Percentiles rank a stretch among this genome's conserved stretches.
Evolutionary conservation across 1,284 basidiomycete genomes (phyloP).

Genomic region (Pseudozyma thailandica): DNA sequence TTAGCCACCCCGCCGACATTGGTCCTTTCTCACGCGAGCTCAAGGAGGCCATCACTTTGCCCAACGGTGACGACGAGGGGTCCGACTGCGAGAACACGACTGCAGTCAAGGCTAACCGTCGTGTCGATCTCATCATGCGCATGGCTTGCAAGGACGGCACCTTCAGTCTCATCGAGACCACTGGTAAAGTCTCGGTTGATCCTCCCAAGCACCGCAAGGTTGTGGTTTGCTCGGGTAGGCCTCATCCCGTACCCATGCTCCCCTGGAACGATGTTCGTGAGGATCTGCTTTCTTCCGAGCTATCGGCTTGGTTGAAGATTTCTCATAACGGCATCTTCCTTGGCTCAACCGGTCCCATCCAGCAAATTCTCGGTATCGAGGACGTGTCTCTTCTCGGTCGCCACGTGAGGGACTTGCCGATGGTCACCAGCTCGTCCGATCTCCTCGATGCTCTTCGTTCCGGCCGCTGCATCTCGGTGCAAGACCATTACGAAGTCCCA

Average conservation of each 20-base stretch:
- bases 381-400: slow-evolving; percentile 41
- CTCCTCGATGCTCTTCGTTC: slow-evolving; percentile 38
- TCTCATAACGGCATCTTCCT: slow-evolving; percentile 53
- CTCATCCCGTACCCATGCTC: slow-evolving; percentile 48
- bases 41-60: slow-evolving; percentile 74
- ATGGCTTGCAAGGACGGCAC: slow-evolving; percentile 43
- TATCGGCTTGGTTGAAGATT: slow-evolving; percentile 49
- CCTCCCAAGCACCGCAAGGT: slow-evolving; percentile 54
- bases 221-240: slow-evolving; percentile 45
- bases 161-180: slow-evolving; percentile 45
- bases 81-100: slow-evolving; percentile 24
- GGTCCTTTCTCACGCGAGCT: slow-evolving; percentile 90
- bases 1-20: slow-evolving; percentile 87
- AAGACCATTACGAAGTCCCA: slow-evolving; percentile 35
- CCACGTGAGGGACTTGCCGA: slow-evolving; percentile 46
- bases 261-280: slow-evolving; percentile 48
- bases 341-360: slow-evolving; percentile 43
- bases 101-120: slow-evolving; percentile 31
- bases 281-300: slow-evolving; percentile 20
- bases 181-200: slow-evolving; percentile 44
- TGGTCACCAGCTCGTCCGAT: slow-evolving; percentile 48
- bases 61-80: slow-evolving; percentile 22
- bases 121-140: slow-evolving; percentile 49
- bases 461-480: slow-evolving; percentile 45
- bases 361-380: slow-evolving; percentile 45